These are phyloP conservation scores for Acacia crassicarpa DNA, from an alignment of 306 rosid genomes.

Conservation along the genomic window DNA sequence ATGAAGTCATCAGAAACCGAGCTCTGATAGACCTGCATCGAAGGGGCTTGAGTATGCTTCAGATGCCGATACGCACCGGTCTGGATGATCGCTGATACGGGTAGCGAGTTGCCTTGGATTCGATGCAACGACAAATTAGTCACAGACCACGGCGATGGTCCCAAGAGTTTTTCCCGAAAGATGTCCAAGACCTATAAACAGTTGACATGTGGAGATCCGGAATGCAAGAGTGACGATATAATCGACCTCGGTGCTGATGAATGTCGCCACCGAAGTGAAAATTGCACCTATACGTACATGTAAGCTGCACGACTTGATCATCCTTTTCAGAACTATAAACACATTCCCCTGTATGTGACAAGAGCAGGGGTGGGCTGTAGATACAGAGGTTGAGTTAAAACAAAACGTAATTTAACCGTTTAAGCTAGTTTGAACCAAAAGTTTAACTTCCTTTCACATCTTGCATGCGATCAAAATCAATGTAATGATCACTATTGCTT, in stretches of 20 bases:
- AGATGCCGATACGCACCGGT: neutral
- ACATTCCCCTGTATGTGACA: too few relatives aligned
- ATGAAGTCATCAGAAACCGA: too few relatives aligned
- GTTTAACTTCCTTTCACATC: too few relatives aligned
- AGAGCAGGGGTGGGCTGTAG: too few relatives aligned
- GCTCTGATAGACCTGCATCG: too few relatives aligned
- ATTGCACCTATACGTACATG: neutral
- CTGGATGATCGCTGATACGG: neutral
- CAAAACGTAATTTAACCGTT: too few relatives aligned
- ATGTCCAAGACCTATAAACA: neutral
- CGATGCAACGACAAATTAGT: neutral
- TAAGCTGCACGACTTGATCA: neutral
- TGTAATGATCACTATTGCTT: too few relatives aligned
- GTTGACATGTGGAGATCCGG: neutral
- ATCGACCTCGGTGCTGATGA: neutral
- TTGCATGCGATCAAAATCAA: too few relatives aligned
- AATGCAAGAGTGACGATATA: neutral
- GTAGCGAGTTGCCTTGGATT: neutral
- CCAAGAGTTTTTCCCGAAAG: neutral
- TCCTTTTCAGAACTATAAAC: neutral
- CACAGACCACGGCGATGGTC: neutral
- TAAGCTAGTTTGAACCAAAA: too few relatives aligned
- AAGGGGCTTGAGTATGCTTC: too few relatives aligned
- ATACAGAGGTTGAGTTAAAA: too few relatives aligned
- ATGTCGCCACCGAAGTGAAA: neutral